A percentile compares a stretch with the other conserved stretches of the same genome.
These are phyloP conservation scores for Fomitopsis serialis DNA, from an alignment of 768 basidiomycete species.

Conservation along the genomic window DNA sequence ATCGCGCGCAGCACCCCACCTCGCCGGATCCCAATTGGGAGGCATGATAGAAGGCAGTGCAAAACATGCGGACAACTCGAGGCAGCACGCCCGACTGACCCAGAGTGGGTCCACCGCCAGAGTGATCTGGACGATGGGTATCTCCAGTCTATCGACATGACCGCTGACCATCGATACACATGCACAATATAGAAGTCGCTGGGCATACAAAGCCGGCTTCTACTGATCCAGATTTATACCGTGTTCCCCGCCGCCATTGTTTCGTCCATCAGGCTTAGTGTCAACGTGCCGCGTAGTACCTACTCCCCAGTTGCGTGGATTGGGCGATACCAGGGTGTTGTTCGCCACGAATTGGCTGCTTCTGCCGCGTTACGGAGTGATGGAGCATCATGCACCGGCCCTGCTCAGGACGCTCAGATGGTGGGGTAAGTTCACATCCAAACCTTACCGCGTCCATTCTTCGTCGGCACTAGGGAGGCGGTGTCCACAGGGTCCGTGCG, in stretches of 20 bases:
- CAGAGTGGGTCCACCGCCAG: not conserved
- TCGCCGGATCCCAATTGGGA: not conserved
- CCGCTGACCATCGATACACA: conserved; percentile 4
- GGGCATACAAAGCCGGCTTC: not conserved
- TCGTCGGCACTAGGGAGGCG: not conserved
- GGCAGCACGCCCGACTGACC: conserved; percentile 1
- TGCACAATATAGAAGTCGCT: not conserved
- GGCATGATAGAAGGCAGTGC: conserved; percentile 1
- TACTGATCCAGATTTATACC: not conserved
- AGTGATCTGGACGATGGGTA: conserved; percentile 1
- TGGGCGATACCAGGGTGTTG: not conserved
- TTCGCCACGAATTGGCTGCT: not conserved
- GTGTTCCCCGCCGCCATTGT: not conserved
- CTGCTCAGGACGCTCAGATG: not conserved
- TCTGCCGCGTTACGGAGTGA: not conserved
- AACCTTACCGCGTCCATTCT: not conserved
- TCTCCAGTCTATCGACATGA: not conserved
- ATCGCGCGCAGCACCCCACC: not conserved
- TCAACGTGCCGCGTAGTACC: not conserved
- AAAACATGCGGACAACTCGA: conserved; percentile 4
- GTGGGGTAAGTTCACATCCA: not conserved
- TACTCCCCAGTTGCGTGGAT: not conserved
- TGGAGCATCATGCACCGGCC: not conserved
- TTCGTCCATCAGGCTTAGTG: not conserved
- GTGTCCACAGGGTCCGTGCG: not conserved